Conservation (phyloP, 73 alveolate genomes). For the Paramecium sexaurelia region DNA sequence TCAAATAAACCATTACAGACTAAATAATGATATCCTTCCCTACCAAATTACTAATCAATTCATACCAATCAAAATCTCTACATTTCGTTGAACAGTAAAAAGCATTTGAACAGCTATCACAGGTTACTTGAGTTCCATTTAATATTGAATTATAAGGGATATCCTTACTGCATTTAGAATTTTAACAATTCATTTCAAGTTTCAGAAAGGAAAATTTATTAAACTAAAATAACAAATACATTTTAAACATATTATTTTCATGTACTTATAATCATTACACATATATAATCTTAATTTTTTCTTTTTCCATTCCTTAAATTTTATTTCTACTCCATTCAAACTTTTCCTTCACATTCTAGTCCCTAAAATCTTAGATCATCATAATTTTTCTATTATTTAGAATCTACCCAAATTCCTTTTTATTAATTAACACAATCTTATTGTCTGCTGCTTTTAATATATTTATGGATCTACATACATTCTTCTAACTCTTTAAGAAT, state of each 20-base stretch:
- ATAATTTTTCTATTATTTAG: not conserved
- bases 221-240: slow-evolving; percentile 30
- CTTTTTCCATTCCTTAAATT: not conserved
- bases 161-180: not conserved
- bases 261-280: not conserved
- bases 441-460: too few relatives aligned
- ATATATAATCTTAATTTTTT: not conserved
- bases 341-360: not conserved
- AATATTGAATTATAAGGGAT: not conserved
- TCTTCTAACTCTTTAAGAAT: too few relatives aligned
- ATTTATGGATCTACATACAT: too few relatives aligned
- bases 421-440: too few relatives aligned
- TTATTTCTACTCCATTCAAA: not conserved
- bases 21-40: not conserved
- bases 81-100: not conserved
- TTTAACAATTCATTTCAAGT: not conserved
- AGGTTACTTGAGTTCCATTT: not conserved
- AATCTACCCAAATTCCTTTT: not conserved
- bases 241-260: not conserved
- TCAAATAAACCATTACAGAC: not conserved
- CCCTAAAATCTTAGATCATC: not conserved
- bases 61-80: slow-evolving; percentile 3
- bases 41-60: not conserved
- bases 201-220: not conserved
- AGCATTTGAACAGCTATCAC: not conserved